phyloP scores from a whole-genome alignment of 805 yeast species.

The Candida pseudofarinosa region DNA sequence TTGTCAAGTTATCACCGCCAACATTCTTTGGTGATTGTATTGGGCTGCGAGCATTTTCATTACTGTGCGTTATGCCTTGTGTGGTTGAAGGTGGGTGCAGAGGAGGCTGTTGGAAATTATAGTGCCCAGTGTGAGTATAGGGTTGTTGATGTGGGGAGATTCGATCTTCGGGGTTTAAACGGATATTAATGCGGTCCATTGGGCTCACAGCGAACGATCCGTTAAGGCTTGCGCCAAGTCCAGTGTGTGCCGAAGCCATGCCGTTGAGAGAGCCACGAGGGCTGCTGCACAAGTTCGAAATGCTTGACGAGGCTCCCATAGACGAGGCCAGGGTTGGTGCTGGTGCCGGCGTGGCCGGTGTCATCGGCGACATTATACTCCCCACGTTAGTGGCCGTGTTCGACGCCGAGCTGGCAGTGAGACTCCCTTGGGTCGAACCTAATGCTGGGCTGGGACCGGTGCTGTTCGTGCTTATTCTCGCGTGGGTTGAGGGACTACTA shows the following conservation, averaged over 20 bases:
- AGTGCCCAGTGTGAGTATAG: not conserved
- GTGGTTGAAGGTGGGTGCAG: not conserved
- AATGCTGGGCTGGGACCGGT: not conserved
- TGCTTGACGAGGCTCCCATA: not conserved
- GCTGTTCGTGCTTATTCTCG: not conserved
- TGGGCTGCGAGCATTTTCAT: not conserved
- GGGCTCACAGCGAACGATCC: not conserved
- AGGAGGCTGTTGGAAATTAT: not conserved
- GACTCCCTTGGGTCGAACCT: not conserved
- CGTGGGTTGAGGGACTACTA: not conserved
- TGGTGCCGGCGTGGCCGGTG: not conserved
- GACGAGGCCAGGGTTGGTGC: not conserved
- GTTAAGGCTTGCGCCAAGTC: not conserved
- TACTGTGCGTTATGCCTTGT: not conserved
- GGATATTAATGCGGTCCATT: not conserved
- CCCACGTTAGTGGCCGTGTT: not conserved
- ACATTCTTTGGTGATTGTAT: not conserved
- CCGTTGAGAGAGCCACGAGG: not conserved
- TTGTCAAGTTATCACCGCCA: not conserved
- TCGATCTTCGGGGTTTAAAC: not conserved
- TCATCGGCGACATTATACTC: not conserved
- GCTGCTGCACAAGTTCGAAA: not conserved
- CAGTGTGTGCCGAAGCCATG: not conserved
- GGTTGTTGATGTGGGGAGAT: not conserved
- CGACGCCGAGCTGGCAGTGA: not conserved